Evolutionary conservation across 352 stramenopile genomes (phyloP).

Genomic region (Peronospora tabacina): DNA sequence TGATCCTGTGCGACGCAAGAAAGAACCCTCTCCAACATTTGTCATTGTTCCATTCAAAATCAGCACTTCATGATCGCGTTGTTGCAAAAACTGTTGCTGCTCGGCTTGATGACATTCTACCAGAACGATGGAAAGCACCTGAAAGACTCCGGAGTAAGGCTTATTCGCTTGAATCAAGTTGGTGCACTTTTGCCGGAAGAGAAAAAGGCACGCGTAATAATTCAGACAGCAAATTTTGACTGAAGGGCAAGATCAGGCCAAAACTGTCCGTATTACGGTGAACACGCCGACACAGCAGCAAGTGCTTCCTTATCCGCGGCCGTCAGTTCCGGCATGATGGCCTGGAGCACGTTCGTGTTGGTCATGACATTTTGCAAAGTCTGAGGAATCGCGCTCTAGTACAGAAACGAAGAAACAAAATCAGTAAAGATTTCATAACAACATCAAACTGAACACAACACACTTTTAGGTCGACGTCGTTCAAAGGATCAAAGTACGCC

Average conservation of each 20-base stretch:
- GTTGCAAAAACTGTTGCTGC: background rate
- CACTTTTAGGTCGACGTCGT: constrained; percentile 76
- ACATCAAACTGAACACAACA: background rate
- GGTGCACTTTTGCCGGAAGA: background rate
- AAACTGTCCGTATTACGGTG: constrained; percentile 25
- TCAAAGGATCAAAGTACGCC: constrained; percentile 70
- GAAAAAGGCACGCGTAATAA: too few relatives aligned
- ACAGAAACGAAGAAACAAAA: background rate
- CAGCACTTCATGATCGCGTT: background rate
- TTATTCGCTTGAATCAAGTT: constrained; percentile 62
- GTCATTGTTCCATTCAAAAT: background rate
- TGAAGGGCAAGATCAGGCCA: background rate
- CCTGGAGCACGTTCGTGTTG: constrained; percentile 44
- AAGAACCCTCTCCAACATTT: background rate
- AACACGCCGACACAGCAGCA: constrained; percentile 36
- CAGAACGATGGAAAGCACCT: background rate
- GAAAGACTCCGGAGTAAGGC: constrained; percentile 24
- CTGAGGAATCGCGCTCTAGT: constrained; percentile 46
- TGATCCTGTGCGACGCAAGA: background rate
- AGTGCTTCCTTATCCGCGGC: constrained; percentile 57
- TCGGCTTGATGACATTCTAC: background rate
- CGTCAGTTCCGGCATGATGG: constrained; percentile 67
- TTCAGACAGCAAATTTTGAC: too few relatives aligned
- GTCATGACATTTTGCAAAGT: constrained; percentile 46
- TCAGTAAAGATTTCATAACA: background rate